Percentiles rank a stretch among this genome's conserved stretches.
These are phyloP conservation scores for Entomortierella parvispora DNA, from an alignment of 192 early-diverging fungal genomes.

Conservation along the genomic window DNA sequence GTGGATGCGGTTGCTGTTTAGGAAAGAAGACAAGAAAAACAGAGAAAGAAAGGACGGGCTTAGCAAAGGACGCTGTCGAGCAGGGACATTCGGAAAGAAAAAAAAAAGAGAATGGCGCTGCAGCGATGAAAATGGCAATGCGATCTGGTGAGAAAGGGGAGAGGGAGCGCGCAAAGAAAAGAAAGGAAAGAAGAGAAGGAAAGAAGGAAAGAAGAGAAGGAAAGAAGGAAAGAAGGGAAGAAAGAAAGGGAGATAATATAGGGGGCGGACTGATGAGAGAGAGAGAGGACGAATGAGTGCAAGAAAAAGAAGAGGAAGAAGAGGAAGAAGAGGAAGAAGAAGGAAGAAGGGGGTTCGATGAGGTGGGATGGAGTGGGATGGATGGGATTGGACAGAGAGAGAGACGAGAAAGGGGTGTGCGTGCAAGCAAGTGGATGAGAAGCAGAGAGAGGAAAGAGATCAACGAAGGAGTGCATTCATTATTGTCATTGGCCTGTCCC, in stretches of 20 bases:
- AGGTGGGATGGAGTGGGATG: neutral
- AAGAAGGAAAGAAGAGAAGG: neutral
- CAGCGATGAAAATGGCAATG: too few species aligned
- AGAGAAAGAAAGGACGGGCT: too few species aligned
- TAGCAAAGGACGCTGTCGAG: too few species aligned
- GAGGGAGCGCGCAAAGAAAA: too few species aligned
- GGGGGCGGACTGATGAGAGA: neutral
- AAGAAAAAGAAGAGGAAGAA: conserved; percentile 1
- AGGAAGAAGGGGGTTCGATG: neutral
- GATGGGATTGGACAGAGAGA: neutral
- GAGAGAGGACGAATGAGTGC: neutral
- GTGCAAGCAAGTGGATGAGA: conserved; percentile 3
- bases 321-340: neutral
- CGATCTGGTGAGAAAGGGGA: too few species aligned
- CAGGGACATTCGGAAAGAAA: too few species aligned
- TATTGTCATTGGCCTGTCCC: too few species aligned
- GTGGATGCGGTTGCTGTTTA: neutral
- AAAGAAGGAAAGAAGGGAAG: neutral
- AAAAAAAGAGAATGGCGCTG: too few species aligned
- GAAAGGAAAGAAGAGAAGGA: neutral
- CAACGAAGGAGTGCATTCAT: too few species aligned
- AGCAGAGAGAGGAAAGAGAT: neutral
- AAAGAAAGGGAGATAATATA: neutral
- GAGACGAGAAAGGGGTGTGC: neutral
- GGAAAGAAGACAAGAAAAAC: neutral